Evolutionary conservation across 2,329 filamentous ascomycete species (phyloP).

Genomic region (Verticillium alfalfae): DNA sequence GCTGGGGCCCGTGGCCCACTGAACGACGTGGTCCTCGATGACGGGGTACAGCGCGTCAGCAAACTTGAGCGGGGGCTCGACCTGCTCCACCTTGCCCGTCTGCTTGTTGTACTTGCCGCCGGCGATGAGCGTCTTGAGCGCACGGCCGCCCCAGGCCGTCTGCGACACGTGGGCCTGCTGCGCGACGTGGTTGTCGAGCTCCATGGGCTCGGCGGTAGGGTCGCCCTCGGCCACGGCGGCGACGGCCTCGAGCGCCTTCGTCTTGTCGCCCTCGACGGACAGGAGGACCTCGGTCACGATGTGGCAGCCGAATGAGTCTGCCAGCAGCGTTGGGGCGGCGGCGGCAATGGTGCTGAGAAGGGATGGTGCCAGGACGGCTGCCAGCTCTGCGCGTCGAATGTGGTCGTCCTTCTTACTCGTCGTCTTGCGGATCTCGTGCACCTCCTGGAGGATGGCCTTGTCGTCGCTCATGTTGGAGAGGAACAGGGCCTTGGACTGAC

Average conservation of each 20-base stretch:
- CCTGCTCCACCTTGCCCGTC: conserved; percentile 63
- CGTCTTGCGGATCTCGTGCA: conserved; percentile 71
- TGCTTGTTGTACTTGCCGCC: conserved; percentile 80
- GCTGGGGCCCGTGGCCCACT: conserved; percentile 82
- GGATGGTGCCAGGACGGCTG: conserved; percentile 66
- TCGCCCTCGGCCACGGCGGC: conserved; percentile 58
- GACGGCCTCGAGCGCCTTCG: conserved; percentile 64
- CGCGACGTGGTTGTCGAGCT: conserved; percentile 12
- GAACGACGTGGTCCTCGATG: conserved; percentile 67
- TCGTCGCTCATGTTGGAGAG: conserved; percentile 58
- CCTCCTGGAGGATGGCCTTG: conserved; percentile 66
- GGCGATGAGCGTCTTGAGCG: conserved; percentile 87
- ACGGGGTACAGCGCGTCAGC: conserved; percentile 74
- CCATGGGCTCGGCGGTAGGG: conserved; percentile 31
- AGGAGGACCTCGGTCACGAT: conserved; percentile 80
- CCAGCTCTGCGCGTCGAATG: conserved; percentile 68
- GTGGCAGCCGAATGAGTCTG: conserved; percentile 79
- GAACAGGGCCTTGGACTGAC: conserved; percentile 55
- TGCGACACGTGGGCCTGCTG: conserved; percentile 48
- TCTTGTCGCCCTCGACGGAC: conserved; percentile 68
- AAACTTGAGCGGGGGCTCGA: conserved; percentile 75
- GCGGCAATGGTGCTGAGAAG: conserved; percentile 69
- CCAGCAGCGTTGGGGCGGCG: conserved; percentile 61
- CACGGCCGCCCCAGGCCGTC: conserved; percentile 63
- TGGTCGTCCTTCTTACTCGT: conserved; percentile 92